These are phyloP conservation scores for Phaeodactylum tricornutum DNA, from an alignment of 108 stramenopile species.

Conservation along the genomic window DNA sequence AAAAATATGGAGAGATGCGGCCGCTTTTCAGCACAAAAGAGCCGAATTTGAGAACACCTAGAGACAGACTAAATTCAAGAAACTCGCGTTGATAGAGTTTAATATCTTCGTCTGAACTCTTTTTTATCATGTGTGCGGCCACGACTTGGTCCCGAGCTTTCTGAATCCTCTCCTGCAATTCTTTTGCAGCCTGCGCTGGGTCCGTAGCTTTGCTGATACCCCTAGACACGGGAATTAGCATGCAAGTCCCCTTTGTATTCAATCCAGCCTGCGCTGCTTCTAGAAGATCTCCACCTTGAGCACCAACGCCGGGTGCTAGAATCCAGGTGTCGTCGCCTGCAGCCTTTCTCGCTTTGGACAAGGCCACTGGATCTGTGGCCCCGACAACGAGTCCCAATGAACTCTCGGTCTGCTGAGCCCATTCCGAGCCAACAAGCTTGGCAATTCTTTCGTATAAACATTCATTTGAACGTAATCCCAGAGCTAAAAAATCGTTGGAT, in stretches of 20 bases:
- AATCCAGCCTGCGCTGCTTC: conserved; percentile 74
- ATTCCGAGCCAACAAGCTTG: conserved; percentile 39
- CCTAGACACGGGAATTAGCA: conserved; percentile 92
- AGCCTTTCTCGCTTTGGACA: conserved; percentile 63
- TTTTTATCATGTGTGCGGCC: neutral
- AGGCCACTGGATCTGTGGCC: conserved; percentile 87
- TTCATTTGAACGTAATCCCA: conserved; percentile 34
- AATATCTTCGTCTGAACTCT: conserved; percentile 10
- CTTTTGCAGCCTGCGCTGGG: conserved; percentile 71
- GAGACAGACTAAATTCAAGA: conserved; percentile 80
- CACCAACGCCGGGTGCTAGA: conserved; percentile 96
- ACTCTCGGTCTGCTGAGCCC: conserved; percentile 33
- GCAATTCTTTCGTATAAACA: conserved; percentile 88
- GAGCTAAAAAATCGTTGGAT: conserved; percentile 82
- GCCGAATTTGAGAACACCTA: conserved; percentile 92
- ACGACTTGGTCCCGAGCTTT: neutral
- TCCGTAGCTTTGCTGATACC: conserved; percentile 81
- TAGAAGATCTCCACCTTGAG: conserved; percentile 91
- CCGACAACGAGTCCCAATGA: conserved; percentile 94
- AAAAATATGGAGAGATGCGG: conserved; percentile 97
- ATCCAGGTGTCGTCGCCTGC: conserved; percentile 86
- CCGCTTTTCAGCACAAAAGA: conserved; percentile 96
- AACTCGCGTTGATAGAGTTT: conserved; percentile 84
- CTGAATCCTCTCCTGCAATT: conserved; percentile 58
- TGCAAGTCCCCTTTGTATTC: conserved; percentile 62